Conservation (phyloP, 345 rosid genomes). For the Hypericum androsaemum region DNA sequence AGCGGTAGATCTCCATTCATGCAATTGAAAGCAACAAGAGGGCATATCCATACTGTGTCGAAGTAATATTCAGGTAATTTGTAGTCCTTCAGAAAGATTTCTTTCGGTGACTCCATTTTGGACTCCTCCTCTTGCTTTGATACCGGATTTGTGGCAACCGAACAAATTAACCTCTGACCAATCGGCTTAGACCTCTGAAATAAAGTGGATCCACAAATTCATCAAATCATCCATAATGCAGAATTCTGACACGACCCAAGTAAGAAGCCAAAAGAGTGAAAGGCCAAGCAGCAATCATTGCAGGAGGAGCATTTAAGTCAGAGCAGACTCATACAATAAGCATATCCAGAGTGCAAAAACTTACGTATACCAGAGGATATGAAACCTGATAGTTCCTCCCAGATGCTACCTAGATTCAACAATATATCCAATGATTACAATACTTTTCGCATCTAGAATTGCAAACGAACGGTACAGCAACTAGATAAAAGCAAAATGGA, state of each 20-base stretch:
- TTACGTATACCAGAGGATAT: conserved; percentile 40
- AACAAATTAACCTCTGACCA: conserved; percentile 55
- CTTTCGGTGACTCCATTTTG: conserved; percentile 70
- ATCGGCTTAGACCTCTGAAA: conserved; percentile 47
- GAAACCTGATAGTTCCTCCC: conserved; percentile 9
- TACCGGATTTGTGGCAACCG: conserved; percentile 46
- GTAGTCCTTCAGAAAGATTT: conserved; percentile 89
- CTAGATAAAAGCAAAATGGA: no score
- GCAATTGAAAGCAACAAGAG: background rate
- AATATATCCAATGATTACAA: no score
- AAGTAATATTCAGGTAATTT: conserved; percentile 86
- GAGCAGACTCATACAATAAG: background rate
- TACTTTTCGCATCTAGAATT: no score
- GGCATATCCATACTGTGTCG: conserved; percentile 42
- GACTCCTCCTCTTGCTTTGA: no score
- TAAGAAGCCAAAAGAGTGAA: background rate
- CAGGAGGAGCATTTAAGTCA: no score
- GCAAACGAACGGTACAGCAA: no score
- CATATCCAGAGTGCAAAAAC: conserved; percentile 10
- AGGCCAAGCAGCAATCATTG: no score
- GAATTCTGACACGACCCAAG: conserved; percentile 6
- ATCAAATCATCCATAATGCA: conserved; percentile 11
- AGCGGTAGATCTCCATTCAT: conserved; percentile 1
- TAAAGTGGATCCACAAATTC: conserved; percentile 10
- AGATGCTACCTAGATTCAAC: no score